phyloP scores from a whole-genome alignment of 2,329 filamentous ascomycete genomes.

The Amauroascus niger region DNA sequence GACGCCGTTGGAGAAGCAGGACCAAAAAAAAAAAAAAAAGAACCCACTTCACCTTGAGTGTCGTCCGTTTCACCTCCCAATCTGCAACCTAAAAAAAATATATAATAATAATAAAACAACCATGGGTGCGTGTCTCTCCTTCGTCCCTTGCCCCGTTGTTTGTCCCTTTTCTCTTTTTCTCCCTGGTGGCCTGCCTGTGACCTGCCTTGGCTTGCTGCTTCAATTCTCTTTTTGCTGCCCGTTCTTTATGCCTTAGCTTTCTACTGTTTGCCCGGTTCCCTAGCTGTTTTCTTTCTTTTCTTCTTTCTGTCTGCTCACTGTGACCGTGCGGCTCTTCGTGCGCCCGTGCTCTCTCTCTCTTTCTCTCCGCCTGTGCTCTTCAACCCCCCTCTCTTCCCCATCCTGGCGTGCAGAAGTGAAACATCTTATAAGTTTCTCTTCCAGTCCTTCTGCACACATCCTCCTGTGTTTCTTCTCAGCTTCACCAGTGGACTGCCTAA shows the following conservation, averaged over 20 bases:
- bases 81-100: constrained; percentile 11
- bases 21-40: no score
- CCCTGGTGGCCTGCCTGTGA: not conserved
- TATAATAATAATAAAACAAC: constrained; percentile 1
- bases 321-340: constrained; percentile 5
- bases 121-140: no score
- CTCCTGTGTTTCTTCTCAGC: constrained; percentile 5
- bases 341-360: not conserved
- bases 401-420: not conserved
- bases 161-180: constrained; percentile 3
- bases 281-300: no score
- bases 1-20: constrained; percentile 9
- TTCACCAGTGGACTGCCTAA: not conserved
- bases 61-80: constrained; percentile 15
- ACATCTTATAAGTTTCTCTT: not conserved
- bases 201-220: not conserved
- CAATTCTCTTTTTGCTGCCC: not conserved
- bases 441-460: not conserved
- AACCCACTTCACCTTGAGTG: constrained; percentile 12
- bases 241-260: not conserved
- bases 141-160: no score
- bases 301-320: no score
- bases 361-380: not conserved
- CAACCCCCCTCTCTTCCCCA: not conserved
- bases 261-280: no score